Evolutionary conservation across 768 basidiomycete genomes (phyloP), one percentile per base, ranked within the genome.

Genomic region (Terana coerulea): DNA sequence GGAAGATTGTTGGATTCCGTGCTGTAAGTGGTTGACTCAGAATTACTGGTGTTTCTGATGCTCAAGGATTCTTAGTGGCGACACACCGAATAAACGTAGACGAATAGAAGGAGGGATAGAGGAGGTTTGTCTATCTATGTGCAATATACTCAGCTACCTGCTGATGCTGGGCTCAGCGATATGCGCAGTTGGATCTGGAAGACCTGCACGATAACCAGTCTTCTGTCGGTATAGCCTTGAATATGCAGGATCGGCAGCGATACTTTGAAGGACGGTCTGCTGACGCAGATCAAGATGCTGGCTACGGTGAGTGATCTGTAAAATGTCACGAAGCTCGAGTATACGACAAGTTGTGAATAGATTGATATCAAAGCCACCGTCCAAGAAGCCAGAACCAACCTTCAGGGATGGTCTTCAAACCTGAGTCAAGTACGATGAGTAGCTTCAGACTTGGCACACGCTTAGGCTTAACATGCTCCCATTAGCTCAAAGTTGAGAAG

Each of bases 181-280:
- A 76, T 40, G 63, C 70, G 21, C 81, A 90, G 62, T 86, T 98
- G 47, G 89, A 92, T 52, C 72, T 95, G 2, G 87, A 91, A 47
- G 95, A 98, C 62, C 73, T 98, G 24, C 84, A 84, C 58, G 86
- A 86, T 41, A 75, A 79, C 1, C 80, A 86, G 50, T 61, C 75
- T 0, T 78, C 86, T 0, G 62, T 70, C 19, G 90, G 90, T 2
- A 88, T 97, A 26, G 64, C 84, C 2, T 75, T 98, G 31, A 86
- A 97, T 54, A 93, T 97, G 84, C 84, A 88, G 67, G 89, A 90
- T 59, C 79, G 84, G 48, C 83, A 89, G 58, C 78, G 86, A 10
- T 91, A 89, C 63, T 94, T 91, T 53, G 89, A 92, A 61, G 87
- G 83, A 5, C 72, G 81, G 19, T 55, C 64, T n/a, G 45, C 52